These are phyloP conservation scores for Thuidium tamariscinum DNA, from an alignment of 225 moss, liverwort and hornwort genomes.

Conservation along the genomic window DNA sequence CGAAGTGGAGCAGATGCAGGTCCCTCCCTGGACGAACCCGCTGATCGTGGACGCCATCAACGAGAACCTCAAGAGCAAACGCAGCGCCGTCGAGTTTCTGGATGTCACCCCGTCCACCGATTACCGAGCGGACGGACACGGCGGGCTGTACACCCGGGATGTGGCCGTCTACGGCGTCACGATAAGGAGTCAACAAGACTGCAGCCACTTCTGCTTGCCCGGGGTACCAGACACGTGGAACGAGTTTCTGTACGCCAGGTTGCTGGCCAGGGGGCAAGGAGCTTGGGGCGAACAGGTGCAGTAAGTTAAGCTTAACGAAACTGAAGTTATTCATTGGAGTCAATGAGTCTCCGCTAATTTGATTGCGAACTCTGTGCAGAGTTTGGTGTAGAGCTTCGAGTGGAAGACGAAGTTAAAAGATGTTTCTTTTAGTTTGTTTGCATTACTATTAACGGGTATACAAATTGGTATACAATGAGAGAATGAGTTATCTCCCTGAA, in stretches of 20 bases:
- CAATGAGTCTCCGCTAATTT: neutral
- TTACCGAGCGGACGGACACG: constrained; percentile 29
- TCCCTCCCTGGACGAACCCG: constrained; percentile 16
- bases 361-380: neutral
- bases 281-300: neutral
- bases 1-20: neutral
- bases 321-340: neutral
- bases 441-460: too few relatives aligned
- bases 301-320: neutral
- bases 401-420: too few relatives aligned
- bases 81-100: constrained; percentile 7
- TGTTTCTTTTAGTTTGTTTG: neutral
- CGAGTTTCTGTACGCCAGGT: constrained; percentile 25
- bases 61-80: neutral
- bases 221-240: constrained; percentile 52
- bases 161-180: neutral
- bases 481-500: neutral
- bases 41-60: constrained; percentile 7
- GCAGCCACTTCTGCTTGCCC: constrained; percentile 47
- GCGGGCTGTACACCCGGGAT: neutral
- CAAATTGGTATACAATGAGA: neutral
- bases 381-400: neutral
- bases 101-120: constrained; percentile 29
- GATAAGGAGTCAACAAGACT: constrained; percentile 8
- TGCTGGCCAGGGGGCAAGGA: constrained; percentile 23